A percentile compares a stretch with the other conserved stretches of the same genome.
phyloP scores from a whole-genome alignment of 2,329 filamentous ascomycete species.

The Cryphonectria radicalis region DNA sequence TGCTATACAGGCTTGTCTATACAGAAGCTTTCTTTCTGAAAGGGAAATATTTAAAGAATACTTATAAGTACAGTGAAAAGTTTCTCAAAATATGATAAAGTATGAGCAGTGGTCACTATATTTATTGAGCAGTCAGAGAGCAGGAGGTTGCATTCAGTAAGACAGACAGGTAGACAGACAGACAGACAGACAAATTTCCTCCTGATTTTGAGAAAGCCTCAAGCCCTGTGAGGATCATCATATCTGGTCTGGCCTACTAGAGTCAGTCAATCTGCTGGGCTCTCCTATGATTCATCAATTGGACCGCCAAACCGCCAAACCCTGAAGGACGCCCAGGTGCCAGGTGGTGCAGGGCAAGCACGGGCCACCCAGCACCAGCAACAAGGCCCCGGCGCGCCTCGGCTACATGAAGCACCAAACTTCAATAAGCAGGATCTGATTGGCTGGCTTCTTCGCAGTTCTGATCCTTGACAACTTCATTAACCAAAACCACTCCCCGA shows the following conservation, averaged over 20 bases:
- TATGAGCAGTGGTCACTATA: too few species aligned
- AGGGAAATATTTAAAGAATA: too few species aligned
- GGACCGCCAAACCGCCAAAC: too few species aligned
- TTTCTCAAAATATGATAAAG: too few species aligned
- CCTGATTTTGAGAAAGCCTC: neutral
- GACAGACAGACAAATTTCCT: neutral
- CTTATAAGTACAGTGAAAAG: too few species aligned
- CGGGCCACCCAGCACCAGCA: constrained; percentile 18
- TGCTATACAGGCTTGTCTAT: too few species aligned
- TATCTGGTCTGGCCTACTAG: neutral
- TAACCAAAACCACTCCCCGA: neutral
- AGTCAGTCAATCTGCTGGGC: too few species aligned
- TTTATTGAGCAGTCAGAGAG: too few species aligned
- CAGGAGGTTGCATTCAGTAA: neutral
- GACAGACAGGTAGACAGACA: neutral
- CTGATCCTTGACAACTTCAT: constrained; percentile 6
- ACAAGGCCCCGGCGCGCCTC: constrained; percentile 14
- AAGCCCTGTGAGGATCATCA: neutral
- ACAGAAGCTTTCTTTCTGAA: too few species aligned
- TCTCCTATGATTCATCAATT: constrained; percentile 27
- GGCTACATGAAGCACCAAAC: constrained; percentile 8
- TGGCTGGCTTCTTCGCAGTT: constrained; percentile 33
- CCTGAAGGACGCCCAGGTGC: neutral
- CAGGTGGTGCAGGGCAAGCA: neutral
- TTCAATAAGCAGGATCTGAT: constrained; percentile 36